phyloP scores from a whole-genome alignment of 2,329 filamentous ascomycete genomes.

The Phaeosphaeriaceae sp. region DNA sequence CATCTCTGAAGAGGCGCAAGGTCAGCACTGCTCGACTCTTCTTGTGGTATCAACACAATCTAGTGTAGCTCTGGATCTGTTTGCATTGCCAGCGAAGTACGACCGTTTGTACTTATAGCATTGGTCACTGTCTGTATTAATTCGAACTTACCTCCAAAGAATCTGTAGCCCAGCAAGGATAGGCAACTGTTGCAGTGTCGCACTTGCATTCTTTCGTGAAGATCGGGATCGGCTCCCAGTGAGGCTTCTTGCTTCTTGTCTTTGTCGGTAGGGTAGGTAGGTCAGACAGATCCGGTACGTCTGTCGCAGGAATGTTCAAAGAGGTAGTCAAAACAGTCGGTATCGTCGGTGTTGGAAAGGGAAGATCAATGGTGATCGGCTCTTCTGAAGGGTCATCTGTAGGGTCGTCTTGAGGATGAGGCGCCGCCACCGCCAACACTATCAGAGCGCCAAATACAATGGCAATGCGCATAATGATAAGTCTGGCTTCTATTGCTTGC shows the following conservation, averaged over 20 bases:
- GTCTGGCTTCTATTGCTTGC: neutral
- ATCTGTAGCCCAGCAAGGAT: slow-evolving; percentile 42
- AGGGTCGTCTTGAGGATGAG: slow-evolving; percentile 14
- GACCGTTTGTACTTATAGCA: too few species aligned
- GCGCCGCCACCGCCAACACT: slow-evolving; percentile 13
- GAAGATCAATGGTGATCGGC: slow-evolving; percentile 6
- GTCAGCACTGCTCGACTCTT: neutral
- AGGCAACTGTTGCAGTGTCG: slow-evolving; percentile 26
- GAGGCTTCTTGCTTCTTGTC: slow-evolving; percentile 57
- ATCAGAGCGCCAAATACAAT: slow-evolving; percentile 12
- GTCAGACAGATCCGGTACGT: neutral
- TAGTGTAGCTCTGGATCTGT: neutral
- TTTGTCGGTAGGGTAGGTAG: slow-evolving; percentile 1
- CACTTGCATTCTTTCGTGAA: slow-evolving; percentile 61
- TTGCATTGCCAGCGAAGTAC: neutral
- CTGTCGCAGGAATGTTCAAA: slow-evolving; percentile 31
- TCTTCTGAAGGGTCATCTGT: slow-evolving; percentile 3
- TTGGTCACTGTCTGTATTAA: too few species aligned
- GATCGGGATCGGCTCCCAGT: slow-evolving; percentile 59
- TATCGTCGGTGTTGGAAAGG: slow-evolving; percentile 23
- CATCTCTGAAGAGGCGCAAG: slow-evolving; percentile 23
- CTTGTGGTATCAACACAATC: neutral
- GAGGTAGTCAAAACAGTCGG: slow-evolving; percentile 22
- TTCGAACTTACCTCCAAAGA: slow-evolving; percentile 30
- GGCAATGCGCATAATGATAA: slow-evolving; percentile 18